Evolutionary conservation across 2,329 filamentous ascomycete genomes (phyloP).

Genomic region (Clonostachys rhizophaga): DNA sequence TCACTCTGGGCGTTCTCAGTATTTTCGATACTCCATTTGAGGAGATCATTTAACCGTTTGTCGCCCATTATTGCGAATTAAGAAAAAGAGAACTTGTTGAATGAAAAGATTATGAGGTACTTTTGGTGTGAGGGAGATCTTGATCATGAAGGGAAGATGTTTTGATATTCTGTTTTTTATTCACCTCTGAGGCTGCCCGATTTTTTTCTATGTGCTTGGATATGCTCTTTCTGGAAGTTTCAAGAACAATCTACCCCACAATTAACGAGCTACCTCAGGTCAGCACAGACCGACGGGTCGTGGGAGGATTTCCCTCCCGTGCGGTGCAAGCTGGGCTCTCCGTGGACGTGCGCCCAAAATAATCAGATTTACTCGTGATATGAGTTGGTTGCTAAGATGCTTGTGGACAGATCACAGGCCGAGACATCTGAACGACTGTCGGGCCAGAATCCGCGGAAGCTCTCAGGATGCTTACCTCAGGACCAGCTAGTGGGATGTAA

Average conservation of each 20-base stretch:
- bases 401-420: no score
- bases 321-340: not conserved
- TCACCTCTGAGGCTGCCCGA: not conserved
- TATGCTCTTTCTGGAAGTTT: slow-evolving; percentile 34
- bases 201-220: slow-evolving; percentile 5
- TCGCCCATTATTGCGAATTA: slow-evolving; percentile 31
- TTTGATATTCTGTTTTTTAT: not conserved
- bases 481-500: not conserved
- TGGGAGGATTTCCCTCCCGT: slow-evolving; percentile 1
- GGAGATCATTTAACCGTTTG: slow-evolving; percentile 66
- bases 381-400: no score
- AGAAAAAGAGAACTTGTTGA: not conserved
- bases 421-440: no score
- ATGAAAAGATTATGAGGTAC: not conserved
- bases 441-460: no score
- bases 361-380: no score
- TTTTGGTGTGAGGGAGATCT: not conserved
- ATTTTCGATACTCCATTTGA: slow-evolving; percentile 69
- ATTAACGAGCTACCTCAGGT: not conserved
- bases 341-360: no score
- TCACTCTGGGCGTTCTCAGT: slow-evolving; percentile 23
- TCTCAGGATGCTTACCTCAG: no score
- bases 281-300: not conserved
- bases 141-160: not conserved
- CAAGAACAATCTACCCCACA: slow-evolving; percentile 23